A percentile compares a stretch with the other conserved stretches of the same genome.
Evolutionary conservation across 371 early-diverging fungal species (phyloP).

Genomic region (Nematocida displodere): DNA sequence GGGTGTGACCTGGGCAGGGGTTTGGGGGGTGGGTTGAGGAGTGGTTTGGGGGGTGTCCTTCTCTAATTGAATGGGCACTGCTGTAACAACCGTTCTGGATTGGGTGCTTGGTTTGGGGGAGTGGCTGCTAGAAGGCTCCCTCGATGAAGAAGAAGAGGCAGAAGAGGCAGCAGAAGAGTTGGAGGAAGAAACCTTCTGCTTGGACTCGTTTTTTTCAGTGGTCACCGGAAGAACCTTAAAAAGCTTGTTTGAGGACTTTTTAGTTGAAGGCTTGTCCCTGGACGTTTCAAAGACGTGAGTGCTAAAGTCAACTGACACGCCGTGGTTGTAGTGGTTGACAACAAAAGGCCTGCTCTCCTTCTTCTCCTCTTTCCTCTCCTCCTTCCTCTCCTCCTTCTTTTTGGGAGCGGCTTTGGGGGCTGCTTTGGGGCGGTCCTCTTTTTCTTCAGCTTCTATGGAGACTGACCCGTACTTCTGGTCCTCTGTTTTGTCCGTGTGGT

Average conservation of each 20-base stretch:
- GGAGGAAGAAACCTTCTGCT: background rate
- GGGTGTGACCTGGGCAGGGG: background rate
- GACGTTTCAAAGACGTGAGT: background rate
- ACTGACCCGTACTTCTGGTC: constrained; percentile 61
- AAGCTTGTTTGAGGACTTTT: background rate
- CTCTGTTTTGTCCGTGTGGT: constrained; percentile 68
- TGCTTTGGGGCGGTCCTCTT: background rate
- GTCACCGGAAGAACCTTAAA: background rate
- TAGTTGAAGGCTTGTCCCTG: background rate
- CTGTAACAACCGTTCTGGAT: background rate
- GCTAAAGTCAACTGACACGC: constrained; percentile 5
- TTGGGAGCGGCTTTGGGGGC: background rate
- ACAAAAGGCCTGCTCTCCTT: background rate
- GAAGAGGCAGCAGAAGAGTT: background rate
- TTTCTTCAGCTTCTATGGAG: background rate
- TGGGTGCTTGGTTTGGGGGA: background rate
- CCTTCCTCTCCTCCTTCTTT: background rate
- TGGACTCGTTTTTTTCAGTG: background rate
- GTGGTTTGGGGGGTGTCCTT: no score
- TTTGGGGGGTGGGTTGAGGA: background rate
- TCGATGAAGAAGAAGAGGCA: no score
- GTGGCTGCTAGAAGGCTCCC: background rate
- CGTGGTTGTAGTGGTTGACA: background rate
- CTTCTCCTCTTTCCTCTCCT: background rate
- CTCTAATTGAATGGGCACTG: no score